Base-by-base conservation (phyloP, 495 filamentous ascomycete species). In the Penicillium paradoxum region DNA sequence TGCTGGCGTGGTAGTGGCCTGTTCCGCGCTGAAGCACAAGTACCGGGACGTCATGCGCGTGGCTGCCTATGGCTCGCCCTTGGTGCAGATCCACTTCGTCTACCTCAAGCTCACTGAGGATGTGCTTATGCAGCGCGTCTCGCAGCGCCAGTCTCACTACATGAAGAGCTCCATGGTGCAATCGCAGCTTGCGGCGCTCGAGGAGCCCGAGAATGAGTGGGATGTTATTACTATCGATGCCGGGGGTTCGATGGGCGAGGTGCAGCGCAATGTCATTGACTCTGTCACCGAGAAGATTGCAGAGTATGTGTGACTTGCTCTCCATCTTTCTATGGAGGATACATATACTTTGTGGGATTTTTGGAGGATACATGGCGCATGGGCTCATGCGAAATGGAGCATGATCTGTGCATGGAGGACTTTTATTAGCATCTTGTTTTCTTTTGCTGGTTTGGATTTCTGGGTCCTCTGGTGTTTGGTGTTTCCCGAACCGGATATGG, bases 111-210 rank as follows among this genome's bases (percentile, higher is more conserved):
- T 91, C 11, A 73, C 79, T 25, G 86, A 95, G 67, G 78, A 83
- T 43, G 73, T 85, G 18, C 80, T 97, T 27, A 73, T 95, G 39
- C 73, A 82, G 57, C 81, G 95, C 1, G 91, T 97, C 15, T 70
- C 73, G 17, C 75, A 76, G 21, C 82, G 92, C 56, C 66, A 90
- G 71, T 81, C 83, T 43, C 95, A 99, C 65, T 99, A 93, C 70
- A 97, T 99, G 93, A 95, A 95, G 68, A 87, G 88, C 54, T 82
- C 83, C 47, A 99, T 99, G 95, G 91, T 99, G n/a, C 85, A 86
- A 49, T 91, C 87, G 65, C 95, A 99, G 65, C 84, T 97, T 58
- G 79, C 83, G 51, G 83, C 82, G 44, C 79, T 99, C 15, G 91
- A 99, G 70, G 83, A 86, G 60, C 95, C 95, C 0, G 60, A 75